Percentiles rank a stretch among this genome's conserved stretches.
Evolutionary conservation across 257 asterid genomes (phyloP).

Genomic region (Petunia secreta): DNA sequence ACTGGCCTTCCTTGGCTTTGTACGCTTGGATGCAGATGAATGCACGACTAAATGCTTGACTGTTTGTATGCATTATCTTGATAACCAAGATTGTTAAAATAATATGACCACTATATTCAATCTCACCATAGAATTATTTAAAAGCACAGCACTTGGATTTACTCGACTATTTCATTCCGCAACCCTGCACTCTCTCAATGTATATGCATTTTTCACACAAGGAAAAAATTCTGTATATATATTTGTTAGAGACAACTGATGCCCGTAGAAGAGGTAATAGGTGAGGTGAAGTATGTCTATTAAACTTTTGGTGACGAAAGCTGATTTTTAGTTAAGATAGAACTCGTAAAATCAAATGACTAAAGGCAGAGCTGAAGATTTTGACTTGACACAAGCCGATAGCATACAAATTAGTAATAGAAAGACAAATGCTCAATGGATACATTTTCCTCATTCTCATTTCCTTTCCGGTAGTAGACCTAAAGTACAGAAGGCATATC

Average conservation of each 20-base stretch:
- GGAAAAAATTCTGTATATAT: background rate
- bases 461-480: background rate
- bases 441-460: conserved; percentile 1
- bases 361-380: background rate
- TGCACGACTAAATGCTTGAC: background rate
- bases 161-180: background rate
- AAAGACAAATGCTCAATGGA: background rate
- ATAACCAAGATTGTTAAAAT: background rate
- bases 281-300: background rate
- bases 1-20: background rate
- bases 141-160: background rate
- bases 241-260: background rate
- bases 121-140: background rate
- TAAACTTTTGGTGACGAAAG: background rate
- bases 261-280: conserved; percentile 6
- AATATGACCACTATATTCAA: background rate
- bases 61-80: background rate
- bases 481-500: background rate
- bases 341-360: background rate
- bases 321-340: background rate
- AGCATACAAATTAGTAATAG: background rate
- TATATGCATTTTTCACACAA: background rate
- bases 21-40: background rate
- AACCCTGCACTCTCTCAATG: background rate
- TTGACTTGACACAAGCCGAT: conserved; percentile 6